phyloP scores from a whole-genome alignment of 2,329 filamentous ascomycete genomes.

The Grosmannia clavigera region DNA sequence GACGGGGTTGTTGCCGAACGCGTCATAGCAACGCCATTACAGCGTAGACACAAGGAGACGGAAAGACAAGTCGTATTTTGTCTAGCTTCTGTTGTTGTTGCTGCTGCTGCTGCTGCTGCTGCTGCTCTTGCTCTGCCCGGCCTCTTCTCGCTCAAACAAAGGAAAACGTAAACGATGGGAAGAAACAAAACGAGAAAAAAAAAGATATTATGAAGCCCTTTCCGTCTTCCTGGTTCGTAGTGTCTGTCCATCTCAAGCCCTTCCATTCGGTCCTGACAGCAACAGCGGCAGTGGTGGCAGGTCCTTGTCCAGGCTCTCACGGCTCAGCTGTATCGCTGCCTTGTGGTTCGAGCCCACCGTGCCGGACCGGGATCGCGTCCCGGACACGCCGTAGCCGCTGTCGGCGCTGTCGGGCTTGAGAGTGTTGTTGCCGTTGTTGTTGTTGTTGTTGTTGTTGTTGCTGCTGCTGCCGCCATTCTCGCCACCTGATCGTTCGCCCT shows the following conservation, averaged over 20 bases:
- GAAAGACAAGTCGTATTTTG: background rate
- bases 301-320: slow-evolving; percentile 47
- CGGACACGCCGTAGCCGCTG: slow-evolving; percentile 29
- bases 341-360: slow-evolving; percentile 17
- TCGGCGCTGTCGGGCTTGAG: slow-evolving; percentile 35
- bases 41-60: background rate
- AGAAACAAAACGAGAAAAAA: slow-evolving; percentile 9
- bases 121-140: too few relatives aligned
- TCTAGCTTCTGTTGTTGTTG: too few relatives aligned
- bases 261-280: slow-evolving; percentile 5
- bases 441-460: slow-evolving; percentile 1
- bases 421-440: slow-evolving; percentile 12
- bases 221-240: background rate
- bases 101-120: too few relatives aligned
- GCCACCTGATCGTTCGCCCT: slow-evolving; percentile 21
- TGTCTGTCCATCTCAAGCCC: background rate
- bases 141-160: slow-evolving; percentile 1
- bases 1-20: background rate
- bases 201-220: background rate
- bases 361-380: slow-evolving; percentile 15
- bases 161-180: slow-evolving; percentile 11
- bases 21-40: background rate
- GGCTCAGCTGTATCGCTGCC: slow-evolving; percentile 30
- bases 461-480: slow-evolving; percentile 18
- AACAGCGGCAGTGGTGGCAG: slow-evolving; percentile 40